Evolutionary conservation across 2,329 filamentous ascomycete genomes (phyloP).

Genomic region (Macrophomina tecta): DNA sequence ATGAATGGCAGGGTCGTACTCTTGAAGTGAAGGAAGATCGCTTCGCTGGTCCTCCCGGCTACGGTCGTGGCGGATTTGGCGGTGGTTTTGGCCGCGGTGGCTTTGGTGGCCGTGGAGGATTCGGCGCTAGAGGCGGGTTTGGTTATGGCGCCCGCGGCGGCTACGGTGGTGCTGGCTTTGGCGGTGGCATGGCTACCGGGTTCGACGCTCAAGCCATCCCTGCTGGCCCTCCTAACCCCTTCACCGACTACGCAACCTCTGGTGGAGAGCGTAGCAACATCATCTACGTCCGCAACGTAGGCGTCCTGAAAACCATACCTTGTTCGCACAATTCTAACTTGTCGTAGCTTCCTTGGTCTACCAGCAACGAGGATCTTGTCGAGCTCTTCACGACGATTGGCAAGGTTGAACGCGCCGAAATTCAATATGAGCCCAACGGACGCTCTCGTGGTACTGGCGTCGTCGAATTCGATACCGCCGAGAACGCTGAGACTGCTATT

Average conservation of each 20-base stretch:
- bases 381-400: slow-evolving; percentile 98
- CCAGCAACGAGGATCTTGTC: slow-evolving; percentile 95
- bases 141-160: slow-evolving; percentile 60
- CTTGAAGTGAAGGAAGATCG: slow-evolving; percentile 97
- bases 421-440: slow-evolving; percentile 96
- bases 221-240: slow-evolving; percentile 76
- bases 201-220: slow-evolving; percentile 56
- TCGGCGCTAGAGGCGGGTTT: slow-evolving; percentile 61
- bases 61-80: slow-evolving; percentile 49
- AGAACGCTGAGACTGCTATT: slow-evolving; percentile 91
- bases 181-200: slow-evolving; percentile 41
- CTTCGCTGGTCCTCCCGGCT: slow-evolving; percentile 70
- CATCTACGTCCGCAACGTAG: slow-evolving; percentile 97
- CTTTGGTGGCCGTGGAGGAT: slow-evolving; percentile 51
- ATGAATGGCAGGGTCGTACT: slow-evolving; percentile 94
- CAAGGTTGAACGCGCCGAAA: slow-evolving; percentile 98
- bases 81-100: slow-evolving; percentile 63
- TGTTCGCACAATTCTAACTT: slow-evolving; percentile 37
- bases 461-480: slow-evolving; percentile 84
- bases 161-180: slow-evolving; percentile 53
- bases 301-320: slow-evolving; percentile 46
- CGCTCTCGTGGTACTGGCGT: slow-evolving; percentile 94
- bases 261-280: slow-evolving; percentile 81
- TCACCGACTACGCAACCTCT: slow-evolving; percentile 89
- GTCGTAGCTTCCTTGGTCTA: slow-evolving; percentile 90